Evolutionary conservation across 176 grass and related monocot genomes (phyloP), one percentile per base, ranked within the genome.

Genomic region (Tillandsia leiboldiana): DNA sequence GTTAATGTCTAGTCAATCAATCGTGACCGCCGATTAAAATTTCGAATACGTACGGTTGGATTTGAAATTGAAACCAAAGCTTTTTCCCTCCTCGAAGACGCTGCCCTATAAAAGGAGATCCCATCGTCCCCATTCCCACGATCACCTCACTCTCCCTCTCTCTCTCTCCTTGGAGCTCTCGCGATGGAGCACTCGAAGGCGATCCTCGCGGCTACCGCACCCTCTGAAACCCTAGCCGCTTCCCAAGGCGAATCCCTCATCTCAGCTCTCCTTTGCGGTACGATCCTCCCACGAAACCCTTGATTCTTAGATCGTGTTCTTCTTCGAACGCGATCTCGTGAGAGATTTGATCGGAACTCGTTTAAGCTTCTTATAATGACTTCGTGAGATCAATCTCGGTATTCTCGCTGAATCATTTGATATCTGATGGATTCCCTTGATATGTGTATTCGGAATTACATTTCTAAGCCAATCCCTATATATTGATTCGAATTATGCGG

Each of bases 211-310:
- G 23, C 14, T 29, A 2, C 64, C 14, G 33, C 29, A 9, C 65
- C 65, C 14, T 67, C 65, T 17, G 65, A 63, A 63, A 22, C 58
- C 58, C 58, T 26, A 26, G 58, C 20, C 33, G 33, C 33, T 17
- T 24, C 20, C 58, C 20, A 63, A 26, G 20, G 10, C 18, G 18
- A 49, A 47, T 67, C 65, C 15, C 65, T 3, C 7, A 67, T 67
- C 33, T 29, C 29, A 67, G 13, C 33, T 67, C 65, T 67, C 14
- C 65, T 67, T 47, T n/a, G n/a, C 65, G 65, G 65, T 67, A 49
- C 42, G 8, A 15, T 67, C 33, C 65, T 67, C 48, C 29, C 65
- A n/a, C 33, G 65, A 67, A 18, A 49, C 28, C 65, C 29, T 20
- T 48, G 8, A 48, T 67, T 67, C 65, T 67, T 13, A 10, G 56